Base-by-base conservation (phyloP, 768 basidiomycete genomes). In the Ramaria rubella region DNA sequence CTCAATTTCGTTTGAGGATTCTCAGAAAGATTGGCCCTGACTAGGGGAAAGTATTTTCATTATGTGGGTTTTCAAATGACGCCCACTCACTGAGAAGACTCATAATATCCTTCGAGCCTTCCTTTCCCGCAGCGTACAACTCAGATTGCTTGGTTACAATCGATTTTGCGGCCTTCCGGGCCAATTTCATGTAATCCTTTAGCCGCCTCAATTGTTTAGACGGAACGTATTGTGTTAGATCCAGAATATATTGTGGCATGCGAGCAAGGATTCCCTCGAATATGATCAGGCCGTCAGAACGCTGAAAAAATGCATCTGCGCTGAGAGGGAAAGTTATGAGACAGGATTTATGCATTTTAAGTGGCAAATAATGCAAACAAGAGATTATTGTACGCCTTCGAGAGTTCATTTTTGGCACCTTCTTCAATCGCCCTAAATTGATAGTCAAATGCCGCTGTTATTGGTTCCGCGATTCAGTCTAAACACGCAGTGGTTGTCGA, bases 21-120 rank as follows among this genome's bases (percentile, higher is more conserved):
- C 52, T 67, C 67, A 9, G 64, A 59, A 1, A 49, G 45, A 55
- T 72, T 72, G 0, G 71, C 69, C 36, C 64, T 67, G 17, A 71
- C 67, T 66, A 33, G 17, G n/a, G n/a, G n/a, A n/a, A n/a, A 26
- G 14, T 17, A 59, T 52, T 34, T 19, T 38, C 36, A 21, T 7
- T 12, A 27, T 9, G 24, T 7, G 6, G 27, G 40, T 11, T 19
- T 45, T 51, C 24, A 57, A 29, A 9, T 51, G 19, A 5, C 23
- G 40, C 15, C 6, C 14, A 44, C 63, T 23, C 31, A 67, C 69
- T 61, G 0, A 73, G 61, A n/a, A 72, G 62, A 40, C 69, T 72
- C 63, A 72, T 67, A 19, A 72, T 66, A 52, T 71, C 71, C 55
- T 65, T 68, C 4, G 59, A 55, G 26, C 64, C 64, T 21, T 62